These are phyloP conservation scores for Erysimum cheiranthoides DNA, from an alignment of 345 rosid species.

Conservation along the genomic window DNA sequence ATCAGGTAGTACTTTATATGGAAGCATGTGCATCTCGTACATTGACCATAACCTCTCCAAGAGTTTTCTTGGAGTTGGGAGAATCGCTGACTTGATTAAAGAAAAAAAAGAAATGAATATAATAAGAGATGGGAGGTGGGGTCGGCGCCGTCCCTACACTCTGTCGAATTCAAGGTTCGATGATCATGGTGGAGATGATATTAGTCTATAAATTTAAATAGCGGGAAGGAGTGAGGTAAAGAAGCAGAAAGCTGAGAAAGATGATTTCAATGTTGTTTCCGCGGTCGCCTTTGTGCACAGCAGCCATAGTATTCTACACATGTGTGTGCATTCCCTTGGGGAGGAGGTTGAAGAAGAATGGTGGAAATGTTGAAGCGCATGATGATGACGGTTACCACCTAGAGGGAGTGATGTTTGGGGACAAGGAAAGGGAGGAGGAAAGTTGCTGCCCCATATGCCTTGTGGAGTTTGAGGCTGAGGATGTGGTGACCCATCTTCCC, in stretches of 20 bases:
- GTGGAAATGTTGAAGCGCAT: conserved; percentile 18
- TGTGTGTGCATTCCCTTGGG: conserved; percentile 59
- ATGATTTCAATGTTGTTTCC: conserved; percentile 61
- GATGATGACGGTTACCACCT: conserved; percentile 29
- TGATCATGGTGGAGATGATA: conserved; percentile 17
- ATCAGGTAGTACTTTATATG: conserved; percentile 39
- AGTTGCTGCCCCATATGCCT: conserved; percentile 74
- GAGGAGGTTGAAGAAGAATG: conserved; percentile 30
- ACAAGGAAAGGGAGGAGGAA: conserved; percentile 39
- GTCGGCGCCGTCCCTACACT: conserved; percentile 75
- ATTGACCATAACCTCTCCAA: conserved; percentile 36
- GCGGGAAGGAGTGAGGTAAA: conserved; percentile 16
- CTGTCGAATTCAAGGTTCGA: conserved; percentile 37
- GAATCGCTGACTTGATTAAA: conserved; percentile 39
- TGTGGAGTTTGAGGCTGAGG: conserved; percentile 57
- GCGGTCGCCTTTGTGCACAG: conserved; percentile 53
- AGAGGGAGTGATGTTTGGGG: conserved; percentile 49
- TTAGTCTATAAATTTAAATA: conserved; percentile 37
- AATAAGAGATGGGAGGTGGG: conserved; percentile 44
- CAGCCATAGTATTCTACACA: conserved; percentile 60
- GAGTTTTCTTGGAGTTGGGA: conserved; percentile 41
- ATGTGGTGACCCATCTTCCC: conserved; percentile 56
- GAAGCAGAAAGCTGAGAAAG: conserved; percentile 33
- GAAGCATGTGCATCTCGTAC: conserved; percentile 45
- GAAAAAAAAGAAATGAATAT: conserved; percentile 23